Conservation (phyloP, 2,329 filamentous ascomycete genomes). For the Mollisia scopiformis region DNA sequence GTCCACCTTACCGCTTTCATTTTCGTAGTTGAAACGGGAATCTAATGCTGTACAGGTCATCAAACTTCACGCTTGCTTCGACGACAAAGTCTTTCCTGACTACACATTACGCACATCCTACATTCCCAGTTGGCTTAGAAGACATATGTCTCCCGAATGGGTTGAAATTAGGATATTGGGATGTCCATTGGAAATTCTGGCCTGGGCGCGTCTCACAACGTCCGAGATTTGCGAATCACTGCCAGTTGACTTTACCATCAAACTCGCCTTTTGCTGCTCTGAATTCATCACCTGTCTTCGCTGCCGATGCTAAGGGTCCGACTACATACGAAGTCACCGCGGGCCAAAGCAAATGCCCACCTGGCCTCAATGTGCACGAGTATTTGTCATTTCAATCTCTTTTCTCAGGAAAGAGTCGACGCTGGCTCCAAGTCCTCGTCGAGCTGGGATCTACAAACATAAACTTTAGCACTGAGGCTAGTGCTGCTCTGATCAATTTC, state of each 20-base stretch:
- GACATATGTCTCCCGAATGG: conserved; percentile 35
- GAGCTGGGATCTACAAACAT: conserved; percentile 57
- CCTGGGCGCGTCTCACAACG: conserved; percentile 25
- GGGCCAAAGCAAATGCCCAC: conserved; percentile 48
- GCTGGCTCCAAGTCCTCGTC: conserved; percentile 51
- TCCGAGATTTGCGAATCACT: conserved; percentile 37
- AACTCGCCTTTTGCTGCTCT: conserved; percentile 33
- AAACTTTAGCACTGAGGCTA: conserved; percentile 60
- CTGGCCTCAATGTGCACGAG: conserved; percentile 49
- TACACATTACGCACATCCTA: conserved; percentile 37
- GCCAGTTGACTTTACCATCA: conserved; percentile 38
- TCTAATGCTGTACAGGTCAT: background rate
- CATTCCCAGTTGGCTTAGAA: conserved; percentile 32
- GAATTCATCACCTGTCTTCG: conserved; percentile 19
- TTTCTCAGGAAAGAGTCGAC: conserved; percentile 43
- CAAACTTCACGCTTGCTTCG: conserved; percentile 35
- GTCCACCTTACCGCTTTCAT: background rate
- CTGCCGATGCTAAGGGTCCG: conserved; percentile 32
- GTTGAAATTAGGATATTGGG: conserved; percentile 35
- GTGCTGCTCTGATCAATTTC: conserved; percentile 51
- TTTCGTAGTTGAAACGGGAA: background rate
- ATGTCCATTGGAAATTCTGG: conserved; percentile 32
- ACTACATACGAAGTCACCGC: conserved; percentile 47
- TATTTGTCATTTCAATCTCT: conserved; percentile 50
- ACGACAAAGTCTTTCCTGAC: conserved; percentile 35